Base-by-base conservation (phyloP, 106 monocot genomes). In the Iris macrosiphon region DNA sequence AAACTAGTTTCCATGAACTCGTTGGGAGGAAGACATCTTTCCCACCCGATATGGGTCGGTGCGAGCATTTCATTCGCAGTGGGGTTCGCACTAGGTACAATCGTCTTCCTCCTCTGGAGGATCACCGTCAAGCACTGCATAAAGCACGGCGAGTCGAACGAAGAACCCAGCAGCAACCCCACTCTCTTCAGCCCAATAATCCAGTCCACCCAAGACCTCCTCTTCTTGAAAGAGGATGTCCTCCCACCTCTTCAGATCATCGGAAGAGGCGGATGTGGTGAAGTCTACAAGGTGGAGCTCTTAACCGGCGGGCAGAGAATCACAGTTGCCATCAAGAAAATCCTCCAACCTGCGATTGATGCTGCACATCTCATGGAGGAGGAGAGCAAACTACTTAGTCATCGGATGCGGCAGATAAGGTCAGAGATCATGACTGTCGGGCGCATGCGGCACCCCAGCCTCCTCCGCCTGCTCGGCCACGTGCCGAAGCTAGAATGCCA, bases 241-340 rank as follows among this genome's bases (percentile, higher is more conserved):
- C 11, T 6, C 11, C 20, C 45, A n/a, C 21, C 55, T 14, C 60
- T 77, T 15, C 64, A 64, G 45, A 14, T 69, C 59, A 69, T 79
- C 28, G 79, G 79, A 9, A 63, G 54, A 10, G 79, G 79, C 2
- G 79, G 67, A 7, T 73, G 68, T 27, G 73, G 73, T 29, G 57
- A 73, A 59, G 79, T 79, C 19, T 79, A 73, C 63, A 73, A 69
- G 48, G 59, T 40, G 3, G 48, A 69, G 40, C 20, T 79, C 19
- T 7, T 39, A 14, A 35, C 26, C 0, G 60, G 65, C 23, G 65
- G 40, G 1, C 25, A 22, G 17, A 7, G 42, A 7, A 39, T 51
- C 16, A 34, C 57, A 2, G 32, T 78, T 25, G 82, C 77, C 1
- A 69, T 77, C 63, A 82, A 82, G 68, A 62, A 57, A 61, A 69